Base-by-base conservation (phyloP, 176 grass and related monocot genomes). In the Oryza meyeriana region DNA sequence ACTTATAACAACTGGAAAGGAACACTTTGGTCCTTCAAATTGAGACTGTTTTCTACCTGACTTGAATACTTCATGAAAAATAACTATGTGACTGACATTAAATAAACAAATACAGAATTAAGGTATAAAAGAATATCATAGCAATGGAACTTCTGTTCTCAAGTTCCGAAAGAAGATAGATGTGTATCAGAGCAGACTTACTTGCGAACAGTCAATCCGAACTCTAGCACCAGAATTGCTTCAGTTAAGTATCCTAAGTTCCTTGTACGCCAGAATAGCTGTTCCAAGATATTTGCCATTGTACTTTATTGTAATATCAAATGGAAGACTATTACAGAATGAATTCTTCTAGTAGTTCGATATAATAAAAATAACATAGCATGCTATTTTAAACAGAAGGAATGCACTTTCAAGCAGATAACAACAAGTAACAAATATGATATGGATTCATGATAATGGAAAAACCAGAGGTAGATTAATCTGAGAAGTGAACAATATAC, bases 251-350 rank as follows among this genome's bases (percentile, higher is more conserved):
- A 94, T 75, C 93, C 88, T 47, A 91, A 75, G 12, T 93, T 91
- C 80, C 88, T 91, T 66, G 93, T 95, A 69, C 93, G 96, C 96
- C 96, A 99, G 84, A 91, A 95, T 42, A 99, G 66, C 96, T 99
- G 91, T 89, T 87, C 76, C 34, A 85, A 79, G n/a, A 72, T 31
- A 86, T 82, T 82, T 63, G 47, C 0, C 20, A 69, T 6, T 75
- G 8, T 74, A 69, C 75, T 65, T 80, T 32, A 83, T 79, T 84
- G 85, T 25, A 64, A 26, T 64, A 71, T 61, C 28, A 77, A 66
- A 78, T 78, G 38, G 10, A 77, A 66, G 44, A 22, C 6, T 26
- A 81, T 41, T 61, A 40, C 63, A 71, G 63, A 10, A 75, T 2
- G 0, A 29, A 24, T n/a, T 75, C 42, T 76, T 79, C 28, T 39